Percentiles rank a stretch among this genome's conserved stretches.
Evolutionary conservation across 331 rosid genomes (phyloP).

Genomic region (Acacia concinna): DNA sequence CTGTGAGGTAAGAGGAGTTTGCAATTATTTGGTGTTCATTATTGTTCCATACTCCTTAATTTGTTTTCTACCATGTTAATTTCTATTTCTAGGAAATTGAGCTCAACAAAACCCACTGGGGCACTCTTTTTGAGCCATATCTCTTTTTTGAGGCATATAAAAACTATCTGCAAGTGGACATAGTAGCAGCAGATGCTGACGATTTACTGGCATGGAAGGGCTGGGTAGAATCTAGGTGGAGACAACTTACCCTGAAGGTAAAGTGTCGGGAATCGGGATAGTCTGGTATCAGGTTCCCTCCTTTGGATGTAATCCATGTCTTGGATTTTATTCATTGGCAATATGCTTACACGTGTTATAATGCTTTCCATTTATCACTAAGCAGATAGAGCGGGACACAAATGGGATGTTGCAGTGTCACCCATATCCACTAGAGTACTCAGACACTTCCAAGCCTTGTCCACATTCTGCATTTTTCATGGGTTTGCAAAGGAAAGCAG

Average conservation of each 20-base stretch:
- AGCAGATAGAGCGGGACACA: slow-evolving; percentile 79
- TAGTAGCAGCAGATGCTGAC: slow-evolving; percentile 60
- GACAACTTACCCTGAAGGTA: slow-evolving; percentile 75
- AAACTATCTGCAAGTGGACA: slow-evolving; percentile 73
- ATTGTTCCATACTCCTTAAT: slow-evolving; percentile 2
- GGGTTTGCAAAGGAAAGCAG: slow-evolving; percentile 81
- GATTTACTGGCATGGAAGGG: slow-evolving; percentile 75
- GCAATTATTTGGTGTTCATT: background rate
- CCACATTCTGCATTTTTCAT: slow-evolving; percentile 69
- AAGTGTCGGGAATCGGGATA: background rate
- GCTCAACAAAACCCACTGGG: slow-evolving; percentile 61
- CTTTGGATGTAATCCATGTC: background rate
- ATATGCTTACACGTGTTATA: background rate
- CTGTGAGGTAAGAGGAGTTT: slow-evolving; percentile 54
- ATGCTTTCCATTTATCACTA: slow-evolving; percentile 5
- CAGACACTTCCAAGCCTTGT: slow-evolving; percentile 54
- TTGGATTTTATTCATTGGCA: background rate
- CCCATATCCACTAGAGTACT: slow-evolving; percentile 66
- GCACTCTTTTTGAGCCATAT: slow-evolving; percentile 66
- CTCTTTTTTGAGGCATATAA: slow-evolving; percentile 66
- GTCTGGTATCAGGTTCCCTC: background rate
- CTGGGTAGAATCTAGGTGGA: slow-evolving; percentile 75
- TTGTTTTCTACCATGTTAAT: background rate
- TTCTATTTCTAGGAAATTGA: slow-evolving; percentile 52
- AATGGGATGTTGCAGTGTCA: slow-evolving; percentile 75